These are phyloP conservation scores for Fusarium sp. DNA, from an alignment of 2,329 filamentous ascomycete species.

Conservation along the genomic window DNA sequence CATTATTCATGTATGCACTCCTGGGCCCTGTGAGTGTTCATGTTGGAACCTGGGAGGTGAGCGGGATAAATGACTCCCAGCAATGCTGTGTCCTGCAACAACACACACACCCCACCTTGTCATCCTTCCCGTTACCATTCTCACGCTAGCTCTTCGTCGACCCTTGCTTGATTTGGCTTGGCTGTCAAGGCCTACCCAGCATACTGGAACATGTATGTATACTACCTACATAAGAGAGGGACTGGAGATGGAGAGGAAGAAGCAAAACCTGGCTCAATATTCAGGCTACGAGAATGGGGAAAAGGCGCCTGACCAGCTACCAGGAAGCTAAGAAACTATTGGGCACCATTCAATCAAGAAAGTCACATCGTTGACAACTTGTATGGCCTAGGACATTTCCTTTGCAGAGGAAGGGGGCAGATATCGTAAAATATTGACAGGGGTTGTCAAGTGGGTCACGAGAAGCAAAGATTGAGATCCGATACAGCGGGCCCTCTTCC, in stretches of 20 bases:
- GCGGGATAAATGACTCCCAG: slow-evolving; percentile 11
- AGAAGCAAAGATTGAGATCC: slow-evolving; percentile 26
- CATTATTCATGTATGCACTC: too few species aligned
- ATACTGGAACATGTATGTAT: slow-evolving; percentile 24
- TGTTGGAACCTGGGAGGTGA: neutral
- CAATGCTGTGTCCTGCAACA: slow-evolving; percentile 15
- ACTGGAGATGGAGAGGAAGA: slow-evolving; percentile 16
- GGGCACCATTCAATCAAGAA: slow-evolving; percentile 3
- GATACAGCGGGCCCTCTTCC: slow-evolving; percentile 18
- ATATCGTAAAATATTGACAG: slow-evolving; percentile 17
- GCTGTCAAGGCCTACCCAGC: slow-evolving; percentile 16
- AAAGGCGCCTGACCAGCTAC: neutral
- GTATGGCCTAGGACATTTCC: slow-evolving; percentile 2
- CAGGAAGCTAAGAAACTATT: neutral
- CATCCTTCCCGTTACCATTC: slow-evolving; percentile 24
- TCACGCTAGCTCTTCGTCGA: slow-evolving; percentile 25
- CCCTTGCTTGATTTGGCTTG: slow-evolving; percentile 30
- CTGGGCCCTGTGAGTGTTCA: neutral
- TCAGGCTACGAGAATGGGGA: neutral
- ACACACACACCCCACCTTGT: slow-evolving; percentile 27
- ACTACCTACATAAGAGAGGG: slow-evolving; percentile 9
- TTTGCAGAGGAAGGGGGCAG: slow-evolving; percentile 20
- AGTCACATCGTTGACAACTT: slow-evolving; percentile 8
- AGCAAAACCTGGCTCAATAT: slow-evolving; percentile 12
- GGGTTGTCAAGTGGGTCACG: slow-evolving; percentile 26